Evolutionary conservation across 2,329 filamentous ascomycete genomes (phyloP), one percentile per base, ranked within the genome.

Genomic region (Thermothelomyces thermophilus): DNA sequence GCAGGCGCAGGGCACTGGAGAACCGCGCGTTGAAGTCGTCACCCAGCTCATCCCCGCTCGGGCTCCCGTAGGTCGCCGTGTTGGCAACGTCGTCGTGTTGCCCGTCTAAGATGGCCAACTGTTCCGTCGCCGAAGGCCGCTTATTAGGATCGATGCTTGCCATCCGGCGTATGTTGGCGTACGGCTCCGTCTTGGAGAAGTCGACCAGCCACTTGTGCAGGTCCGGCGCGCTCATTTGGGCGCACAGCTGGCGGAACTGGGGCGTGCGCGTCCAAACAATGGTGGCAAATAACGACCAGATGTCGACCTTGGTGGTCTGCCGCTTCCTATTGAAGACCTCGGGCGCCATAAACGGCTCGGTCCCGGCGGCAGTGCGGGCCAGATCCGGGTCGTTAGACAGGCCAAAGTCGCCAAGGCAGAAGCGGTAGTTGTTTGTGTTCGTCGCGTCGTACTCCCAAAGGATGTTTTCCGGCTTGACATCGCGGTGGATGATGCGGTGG

Each of bases 221-320:
- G 8, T 59, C 46, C 0, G 45, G 24, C 0, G 42, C 56, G 16
- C 37, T 47, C 16, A 50, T 41, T 3, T 50, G 14, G 5, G 48
- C 41, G 24, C 59, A 61, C 0, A 6, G 8, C 2, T 22, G 11
- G 1, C 60, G 59, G 33, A 64, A 65, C 0, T 50, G 20, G 0
- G 35, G 14, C 20, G 61, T 52, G 20, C 52, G 41, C 20, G 62
- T 56, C 62, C 61, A 64, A 2, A 62, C 56, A 9, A 61, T 40
- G 0, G 64, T 66, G 19, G 61, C 63, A 34, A 65, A 65, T 1
- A 66, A 54, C 1, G 63, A 65, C 63, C 62, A 66, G 2, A 65
- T 61, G 35, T 66, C 64, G 2, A 60, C 56, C 20, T 61, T 63
- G 20, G 45, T 46, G 2, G 56, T 51, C 45, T 66, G 63, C 11